Evolutionary conservation across 2,329 filamentous ascomycete genomes (phyloP), one percentile per base, ranked within the genome.

Genomic region (Knufia fluminis): DNA sequence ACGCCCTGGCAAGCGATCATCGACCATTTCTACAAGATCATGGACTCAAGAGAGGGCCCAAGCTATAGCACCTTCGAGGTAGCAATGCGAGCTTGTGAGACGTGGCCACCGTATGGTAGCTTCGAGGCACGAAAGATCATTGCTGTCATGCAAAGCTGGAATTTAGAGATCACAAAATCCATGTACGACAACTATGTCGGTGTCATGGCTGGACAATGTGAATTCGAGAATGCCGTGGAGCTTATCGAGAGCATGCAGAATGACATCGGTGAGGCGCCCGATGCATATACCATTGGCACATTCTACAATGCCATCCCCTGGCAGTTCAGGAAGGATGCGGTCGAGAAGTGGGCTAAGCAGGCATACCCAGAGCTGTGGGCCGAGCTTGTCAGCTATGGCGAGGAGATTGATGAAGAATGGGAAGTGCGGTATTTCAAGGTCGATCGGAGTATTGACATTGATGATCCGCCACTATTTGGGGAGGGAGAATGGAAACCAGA

Each of bases 1-100:
- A 73, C 81, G 55, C 74, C 83, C 0, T 68, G 75, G 31, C 44
- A 50, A 23, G 24, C 77, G 78, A 48, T 86, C 86, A 1, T 71
- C 94, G 55, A 79, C 83, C 43, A 87, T 88, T 62, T 97, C 90
- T 88, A 74, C 80, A 48, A 94, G 42, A 89, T 98, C 50, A 81
- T 83, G n/a, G 77, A 79, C 49, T 88, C 83, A 0, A 73, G 76
- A n/a, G 90, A 97, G 66, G 92, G 92, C 0, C 92, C 92, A 0
- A 85, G 83, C 1, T 88, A 92, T 59, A 78, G 80, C 53, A 90
- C 83, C 53, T 76, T 98, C 32, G 80, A 83, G 40, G 83, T 92
- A 28, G 83, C 89, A 2, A 87, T 98, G 58, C 82, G 83, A 57
- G 79, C 83, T 1, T 91, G 89, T 63, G 83, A 94, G 63, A 71